These are phyloP conservation scores for Kwoniella shivajii DNA, from an alignment of 1,284 basidiomycete genomes.

Conservation along the genomic window DNA sequence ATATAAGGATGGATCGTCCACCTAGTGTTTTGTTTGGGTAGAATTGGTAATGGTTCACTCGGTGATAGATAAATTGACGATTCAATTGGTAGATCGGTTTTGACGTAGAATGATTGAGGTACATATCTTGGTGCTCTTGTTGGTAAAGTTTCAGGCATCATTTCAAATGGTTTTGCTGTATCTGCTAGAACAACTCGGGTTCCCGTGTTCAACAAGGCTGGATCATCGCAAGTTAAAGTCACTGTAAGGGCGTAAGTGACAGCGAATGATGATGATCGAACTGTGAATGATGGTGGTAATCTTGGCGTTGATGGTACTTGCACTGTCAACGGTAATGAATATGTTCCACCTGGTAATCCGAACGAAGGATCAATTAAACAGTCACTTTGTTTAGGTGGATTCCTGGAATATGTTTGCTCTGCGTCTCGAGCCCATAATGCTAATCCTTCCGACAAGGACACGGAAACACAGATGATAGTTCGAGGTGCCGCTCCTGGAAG, in stretches of 20 bases:
- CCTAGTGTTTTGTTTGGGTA: conserved; percentile 16
- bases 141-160: conserved; percentile 45
- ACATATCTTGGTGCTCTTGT: conserved; percentile 28
- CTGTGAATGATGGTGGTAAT: conserved; percentile 38
- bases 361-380: conserved; percentile 26
- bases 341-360: conserved; percentile 43
- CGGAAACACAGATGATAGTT: conserved; percentile 45
- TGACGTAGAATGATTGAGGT: conserved; percentile 29
- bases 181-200: conserved; percentile 30
- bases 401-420: conserved; percentile 23
- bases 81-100: conserved; percentile 13
- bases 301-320: conserved; percentile 44
- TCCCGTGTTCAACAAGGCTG: conserved; percentile 15
- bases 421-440: conserved; percentile 48
- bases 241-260: conserved; percentile 44
- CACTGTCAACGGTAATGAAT: conserved; percentile 45
- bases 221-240: conserved; percentile 39
- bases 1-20: conserved; percentile 37
- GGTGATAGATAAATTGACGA: neutral
- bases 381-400: conserved; percentile 18
- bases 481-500: conserved; percentile 25
- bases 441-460: conserved; percentile 42
- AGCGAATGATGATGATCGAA: conserved; percentile 31
- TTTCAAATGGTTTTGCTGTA: conserved; percentile 35
- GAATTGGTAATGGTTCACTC: neutral